phyloP scores from a whole-genome alignment of 306 rosid species.

The Cucumis melo region DNA sequence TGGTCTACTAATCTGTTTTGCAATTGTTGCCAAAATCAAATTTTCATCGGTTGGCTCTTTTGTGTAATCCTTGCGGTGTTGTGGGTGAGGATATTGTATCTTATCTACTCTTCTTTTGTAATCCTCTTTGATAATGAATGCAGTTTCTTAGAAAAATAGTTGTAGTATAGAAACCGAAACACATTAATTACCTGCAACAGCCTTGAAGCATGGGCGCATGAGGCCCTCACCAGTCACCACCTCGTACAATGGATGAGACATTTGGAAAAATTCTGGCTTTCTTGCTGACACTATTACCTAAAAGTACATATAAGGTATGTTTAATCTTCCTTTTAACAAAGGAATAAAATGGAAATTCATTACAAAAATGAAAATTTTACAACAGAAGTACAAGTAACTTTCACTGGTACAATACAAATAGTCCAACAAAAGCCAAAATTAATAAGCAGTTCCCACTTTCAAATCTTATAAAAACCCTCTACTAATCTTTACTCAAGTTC shows the following conservation, averaged over 20 bases:
- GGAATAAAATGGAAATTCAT: neutral
- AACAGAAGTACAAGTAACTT: neutral
- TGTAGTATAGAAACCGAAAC: neutral
- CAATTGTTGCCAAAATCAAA: too few species aligned
- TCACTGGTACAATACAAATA: neutral
- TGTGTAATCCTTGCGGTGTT: too few species aligned
- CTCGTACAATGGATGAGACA: constrained; percentile 87
- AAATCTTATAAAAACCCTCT: neutral
- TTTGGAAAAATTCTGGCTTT: constrained; percentile 97
- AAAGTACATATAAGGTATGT: neutral
- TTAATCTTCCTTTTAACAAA: neutral
- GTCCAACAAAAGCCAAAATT: neutral
- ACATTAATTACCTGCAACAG: constrained; percentile 49
- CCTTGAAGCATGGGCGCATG: constrained; percentile 95
- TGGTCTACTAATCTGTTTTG: neutral
- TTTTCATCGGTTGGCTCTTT: too few species aligned
- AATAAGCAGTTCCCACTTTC: neutral
- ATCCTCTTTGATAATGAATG: neutral
- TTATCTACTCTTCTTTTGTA: neutral
- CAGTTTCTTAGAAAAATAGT: neutral
- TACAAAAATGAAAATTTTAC: neutral
- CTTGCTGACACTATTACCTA: constrained; percentile 94
- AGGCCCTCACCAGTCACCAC: constrained; percentile 95
- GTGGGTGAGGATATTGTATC: too few species aligned
- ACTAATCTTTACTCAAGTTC: too few species aligned